A percentile compares a stretch with the other conserved stretches of the same genome.
Evolutionary conservation across 2,329 filamentous ascomycete species (phyloP).

Genomic region (Elsinoe ampelina): DNA sequence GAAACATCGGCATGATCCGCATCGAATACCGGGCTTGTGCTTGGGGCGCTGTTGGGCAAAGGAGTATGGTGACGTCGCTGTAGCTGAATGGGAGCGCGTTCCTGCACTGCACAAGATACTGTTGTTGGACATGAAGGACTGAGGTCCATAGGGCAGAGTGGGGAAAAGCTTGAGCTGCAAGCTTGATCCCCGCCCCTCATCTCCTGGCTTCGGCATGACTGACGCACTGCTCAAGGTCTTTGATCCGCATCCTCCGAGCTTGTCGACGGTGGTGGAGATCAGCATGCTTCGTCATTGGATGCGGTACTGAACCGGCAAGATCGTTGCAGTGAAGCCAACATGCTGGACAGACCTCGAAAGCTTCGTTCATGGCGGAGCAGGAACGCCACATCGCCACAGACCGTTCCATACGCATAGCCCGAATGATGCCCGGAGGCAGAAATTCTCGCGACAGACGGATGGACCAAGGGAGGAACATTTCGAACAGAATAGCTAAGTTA

Average conservation of each 20-base stretch:
- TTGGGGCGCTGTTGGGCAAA: too few relatives aligned
- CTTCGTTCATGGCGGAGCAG: neutral
- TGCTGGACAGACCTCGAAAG: neutral
- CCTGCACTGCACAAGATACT: too few relatives aligned
- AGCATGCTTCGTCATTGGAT: neutral
- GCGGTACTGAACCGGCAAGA: neutral
- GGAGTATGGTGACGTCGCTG: neutral
- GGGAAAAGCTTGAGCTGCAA: neutral
- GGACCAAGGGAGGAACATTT: constrained; percentile 1
- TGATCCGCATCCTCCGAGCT: neutral
- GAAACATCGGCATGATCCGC: too few relatives aligned
- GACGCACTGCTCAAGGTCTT: neutral
- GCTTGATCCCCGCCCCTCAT: constrained; percentile 2
- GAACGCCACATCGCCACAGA: neutral
- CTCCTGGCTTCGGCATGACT: neutral
- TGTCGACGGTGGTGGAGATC: neutral
- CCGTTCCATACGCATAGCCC: neutral
- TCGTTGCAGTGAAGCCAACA: constrained; percentile 1
- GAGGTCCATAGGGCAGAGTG: too few relatives aligned
- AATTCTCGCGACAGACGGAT: neutral
- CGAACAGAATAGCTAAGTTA: neutral
- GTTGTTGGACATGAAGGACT: too few relatives aligned
- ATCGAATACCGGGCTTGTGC: too few relatives aligned
- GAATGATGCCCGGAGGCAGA: neutral
- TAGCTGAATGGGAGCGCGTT: too few relatives aligned